These are phyloP conservation scores for Rhypophila decipiens DNA, from an alignment of 495 filamentous ascomycete genomes.

Conservation along the genomic window DNA sequence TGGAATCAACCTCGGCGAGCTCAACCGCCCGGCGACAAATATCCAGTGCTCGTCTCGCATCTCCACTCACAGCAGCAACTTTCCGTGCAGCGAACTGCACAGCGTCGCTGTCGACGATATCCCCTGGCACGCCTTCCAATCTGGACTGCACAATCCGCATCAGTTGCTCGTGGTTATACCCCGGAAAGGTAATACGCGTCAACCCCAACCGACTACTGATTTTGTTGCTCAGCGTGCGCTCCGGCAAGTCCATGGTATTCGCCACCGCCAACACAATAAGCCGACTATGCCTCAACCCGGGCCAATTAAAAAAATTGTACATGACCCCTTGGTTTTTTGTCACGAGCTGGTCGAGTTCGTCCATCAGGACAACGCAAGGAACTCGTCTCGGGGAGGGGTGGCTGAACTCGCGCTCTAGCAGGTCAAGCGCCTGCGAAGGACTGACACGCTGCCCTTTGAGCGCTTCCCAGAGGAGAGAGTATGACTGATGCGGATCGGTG, in stretches of 20 bases:
- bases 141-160: slow-evolving; percentile 94
- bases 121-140: slow-evolving; percentile 75
- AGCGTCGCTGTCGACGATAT: slow-evolving; percentile 88
- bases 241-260: slow-evolving; percentile 98
- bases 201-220: slow-evolving; percentile 88
- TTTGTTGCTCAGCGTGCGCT: slow-evolving; percentile 95
- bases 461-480: slow-evolving; percentile 93
- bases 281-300: slow-evolving; percentile 79
- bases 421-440: slow-evolving; percentile 81
- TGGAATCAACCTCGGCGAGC: slow-evolving; percentile 72
- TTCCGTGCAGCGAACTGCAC: slow-evolving; percentile 95
- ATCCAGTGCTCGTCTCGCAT: slow-evolving; percentile 86
- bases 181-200: slow-evolving; percentile 90
- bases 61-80: slow-evolving; percentile 92
- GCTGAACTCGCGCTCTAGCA: slow-evolving; percentile 87
- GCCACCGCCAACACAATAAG: slow-evolving; percentile 96
- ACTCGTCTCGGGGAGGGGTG: slow-evolving; percentile 83
- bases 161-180: slow-evolving; percentile 95
- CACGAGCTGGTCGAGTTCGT: slow-evolving; percentile 96
- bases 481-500: slow-evolving; percentile 94
- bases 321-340: slow-evolving; percentile 98
- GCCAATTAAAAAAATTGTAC: slow-evolving; percentile 99
- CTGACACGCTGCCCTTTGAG: slow-evolving; percentile 88
- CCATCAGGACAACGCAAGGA: slow-evolving; percentile 97
- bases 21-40: slow-evolving; percentile 96